Conservation (phyloP, 495 filamentous ascomycete genomes). For the Hyaloscypha variabilis region DNA sequence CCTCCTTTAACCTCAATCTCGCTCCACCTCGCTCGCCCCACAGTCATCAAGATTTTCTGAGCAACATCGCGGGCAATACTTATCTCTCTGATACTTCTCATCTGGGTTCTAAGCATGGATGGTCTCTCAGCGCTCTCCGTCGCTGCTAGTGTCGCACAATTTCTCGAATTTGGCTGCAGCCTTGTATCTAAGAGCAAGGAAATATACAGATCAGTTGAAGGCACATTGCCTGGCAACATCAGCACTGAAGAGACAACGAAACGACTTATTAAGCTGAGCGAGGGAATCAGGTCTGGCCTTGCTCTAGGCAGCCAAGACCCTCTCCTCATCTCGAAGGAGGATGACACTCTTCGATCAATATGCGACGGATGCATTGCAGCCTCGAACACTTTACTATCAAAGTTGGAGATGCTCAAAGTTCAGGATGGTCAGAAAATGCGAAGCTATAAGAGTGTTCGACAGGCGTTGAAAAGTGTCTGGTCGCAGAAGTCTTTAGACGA, state of each 20-base stretch:
- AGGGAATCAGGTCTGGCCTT: too few relatives aligned
- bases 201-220: background rate
- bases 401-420: background rate
- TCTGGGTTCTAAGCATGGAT: too few relatives aligned
- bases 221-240: background rate
- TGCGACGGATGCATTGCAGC: background rate
- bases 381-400: background rate
- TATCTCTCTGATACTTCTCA: too few relatives aligned
- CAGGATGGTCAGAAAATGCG: background rate
- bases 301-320: too few relatives aligned
- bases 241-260: background rate
- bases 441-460: slow-evolving; percentile 21
- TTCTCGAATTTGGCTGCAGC: background rate
- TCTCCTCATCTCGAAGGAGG: background rate
- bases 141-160: background rate
- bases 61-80: too few relatives aligned
- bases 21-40: too few relatives aligned
- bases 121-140: too few relatives aligned
- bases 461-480: slow-evolving; percentile 18
- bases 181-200: background rate
- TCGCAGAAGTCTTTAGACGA: slow-evolving; percentile 14
- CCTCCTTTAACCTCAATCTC: too few relatives aligned
- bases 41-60: too few relatives aligned
- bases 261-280: too few relatives aligned
- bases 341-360: background rate